Evolutionary conservation across 331 rosid species (phyloP), one percentile per base, ranked within the genome.

Genomic region (Malus hybrid): DNA sequence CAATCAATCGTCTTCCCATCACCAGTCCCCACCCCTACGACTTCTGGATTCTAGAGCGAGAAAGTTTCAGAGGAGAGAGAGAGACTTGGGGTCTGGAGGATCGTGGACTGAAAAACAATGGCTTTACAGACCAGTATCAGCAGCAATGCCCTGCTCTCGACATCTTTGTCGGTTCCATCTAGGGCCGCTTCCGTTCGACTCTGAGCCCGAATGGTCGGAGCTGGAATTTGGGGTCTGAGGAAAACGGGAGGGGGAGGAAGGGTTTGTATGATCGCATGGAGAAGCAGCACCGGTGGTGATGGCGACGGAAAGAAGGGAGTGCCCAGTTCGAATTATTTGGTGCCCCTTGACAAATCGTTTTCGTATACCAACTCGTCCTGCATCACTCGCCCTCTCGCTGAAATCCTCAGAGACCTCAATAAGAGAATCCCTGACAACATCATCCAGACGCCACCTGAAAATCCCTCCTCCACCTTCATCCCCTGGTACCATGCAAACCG

Each of bases 401-500:
- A 93, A 84, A 93, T 93, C 55, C 90, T 93, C 34, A 83, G 98
- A 10, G 98, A 93, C 72, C 90, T 93, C 31, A 91, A 93, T 62
- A 93, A 93, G 85, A 78, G 89, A 74, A 88, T 93, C 70, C 98
- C 98, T 2, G 98, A 91, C 76, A 91, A 87, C 71, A 87, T 91
- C 70, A 85, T 84, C 79, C 85, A 85, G 39, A 44, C 85, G 36
- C 70, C 74, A n/a, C 77, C 81, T 33, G 71, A 76, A 4, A 36
- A 72, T 57, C 78, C 67, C 14, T 29, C 67, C 14, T 29, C 90
- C 59, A 84, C 89, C 62, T 83, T 77, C 32, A 91, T 93, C 74
- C 96, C 98, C 65, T 93, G 98, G 98, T 93, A 85, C 83, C 98
- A 91, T 82, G 98, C 98, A 7, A 93, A 91, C 63, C 83, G 97